Conservation (phyloP, 2,329 filamentous ascomycete species). For the Sporothrix globosa region DNA sequence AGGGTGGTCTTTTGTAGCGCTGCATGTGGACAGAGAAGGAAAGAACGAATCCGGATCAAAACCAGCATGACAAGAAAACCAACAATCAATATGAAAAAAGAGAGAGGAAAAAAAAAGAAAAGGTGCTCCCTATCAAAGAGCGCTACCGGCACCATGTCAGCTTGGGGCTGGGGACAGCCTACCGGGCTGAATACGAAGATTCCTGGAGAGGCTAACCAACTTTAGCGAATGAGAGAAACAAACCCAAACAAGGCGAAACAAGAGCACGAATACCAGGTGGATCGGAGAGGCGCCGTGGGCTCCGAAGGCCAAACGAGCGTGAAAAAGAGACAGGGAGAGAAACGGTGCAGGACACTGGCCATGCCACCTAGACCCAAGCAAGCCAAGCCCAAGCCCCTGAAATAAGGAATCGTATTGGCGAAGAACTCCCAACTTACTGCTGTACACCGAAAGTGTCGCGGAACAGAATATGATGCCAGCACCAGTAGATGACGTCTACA, state of each 20-base stretch:
- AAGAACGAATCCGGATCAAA: neutral
- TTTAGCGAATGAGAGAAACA: constrained; percentile 2
- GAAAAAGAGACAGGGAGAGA: neutral
- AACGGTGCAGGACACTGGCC: neutral
- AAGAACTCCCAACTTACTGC: neutral
- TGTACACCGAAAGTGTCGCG: neutral
- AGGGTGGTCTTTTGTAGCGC: neutral
- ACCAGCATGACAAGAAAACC: neutral
- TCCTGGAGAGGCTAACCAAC: neutral
- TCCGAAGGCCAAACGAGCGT: neutral
- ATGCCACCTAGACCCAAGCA: neutral
- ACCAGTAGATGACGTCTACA: neutral
- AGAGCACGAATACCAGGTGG: neutral
- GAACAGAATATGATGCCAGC: neutral
- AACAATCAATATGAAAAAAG: neutral
- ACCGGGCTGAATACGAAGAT: constrained; percentile 24
- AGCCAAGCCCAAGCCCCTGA: neutral
- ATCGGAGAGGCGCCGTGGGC: constrained; percentile 9
- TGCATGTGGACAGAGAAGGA: neutral
- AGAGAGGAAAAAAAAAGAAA: neutral
- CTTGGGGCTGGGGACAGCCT: neutral
- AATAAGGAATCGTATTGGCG: neutral
- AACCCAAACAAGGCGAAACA: neutral
- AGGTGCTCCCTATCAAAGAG: neutral
- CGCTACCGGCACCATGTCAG: constrained; percentile 14